Evolutionary conservation across 768 basidiomycete genomes (phyloP).

Genomic region (Boletus speciosus): DNA sequence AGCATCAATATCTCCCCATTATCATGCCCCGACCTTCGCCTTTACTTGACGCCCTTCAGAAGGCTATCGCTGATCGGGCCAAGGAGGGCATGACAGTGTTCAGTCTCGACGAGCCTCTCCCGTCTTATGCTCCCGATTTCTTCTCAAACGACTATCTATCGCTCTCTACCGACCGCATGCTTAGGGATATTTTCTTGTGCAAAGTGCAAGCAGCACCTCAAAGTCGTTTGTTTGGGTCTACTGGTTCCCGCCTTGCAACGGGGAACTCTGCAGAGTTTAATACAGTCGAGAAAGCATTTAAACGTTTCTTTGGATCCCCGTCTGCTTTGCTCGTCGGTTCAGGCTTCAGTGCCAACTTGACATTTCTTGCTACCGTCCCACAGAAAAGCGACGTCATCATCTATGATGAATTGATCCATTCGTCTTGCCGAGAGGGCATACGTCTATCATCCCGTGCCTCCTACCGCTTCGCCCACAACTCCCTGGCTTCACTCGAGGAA

Average conservation of each 20-base stretch:
- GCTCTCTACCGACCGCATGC: slow-evolving; percentile 32
- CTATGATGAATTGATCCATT: slow-evolving; percentile 52
- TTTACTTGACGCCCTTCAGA: slow-evolving; percentile 15
- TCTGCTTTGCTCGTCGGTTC: slow-evolving; percentile 50
- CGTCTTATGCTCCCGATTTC: slow-evolving; percentile 31
- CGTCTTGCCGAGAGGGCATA: slow-evolving; percentile 50
- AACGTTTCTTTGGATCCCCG: slow-evolving; percentile 26
- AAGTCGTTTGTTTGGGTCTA: slow-evolving; percentile 39
- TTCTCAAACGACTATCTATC: slow-evolving; percentile 54
- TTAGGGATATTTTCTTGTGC: slow-evolving; percentile 35
- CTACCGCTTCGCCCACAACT: slow-evolving; percentile 46
- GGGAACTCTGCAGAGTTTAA: slow-evolving; percentile 29
- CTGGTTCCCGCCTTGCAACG: slow-evolving; percentile 49
- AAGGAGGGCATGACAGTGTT: slow-evolving; percentile 10
- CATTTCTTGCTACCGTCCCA: slow-evolving; percentile 46
- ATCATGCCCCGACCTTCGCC: slow-evolving; percentile 9
- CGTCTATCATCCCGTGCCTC: slow-evolving; percentile 32
- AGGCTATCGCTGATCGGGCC: slow-evolving; percentile 5
- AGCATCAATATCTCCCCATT: neutral
- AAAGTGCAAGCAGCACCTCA: slow-evolving; percentile 17
- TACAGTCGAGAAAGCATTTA: slow-evolving; percentile 9
- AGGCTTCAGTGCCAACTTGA: slow-evolving; percentile 52
- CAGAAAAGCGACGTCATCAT: slow-evolving; percentile 44
- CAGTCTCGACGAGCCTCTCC: slow-evolving; percentile 15
- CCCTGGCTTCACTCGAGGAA: slow-evolving; percentile 31